Evolutionary conservation across 2,329 filamentous ascomycete species (phyloP).

Genomic region (Thermoascus crustaceus): DNA sequence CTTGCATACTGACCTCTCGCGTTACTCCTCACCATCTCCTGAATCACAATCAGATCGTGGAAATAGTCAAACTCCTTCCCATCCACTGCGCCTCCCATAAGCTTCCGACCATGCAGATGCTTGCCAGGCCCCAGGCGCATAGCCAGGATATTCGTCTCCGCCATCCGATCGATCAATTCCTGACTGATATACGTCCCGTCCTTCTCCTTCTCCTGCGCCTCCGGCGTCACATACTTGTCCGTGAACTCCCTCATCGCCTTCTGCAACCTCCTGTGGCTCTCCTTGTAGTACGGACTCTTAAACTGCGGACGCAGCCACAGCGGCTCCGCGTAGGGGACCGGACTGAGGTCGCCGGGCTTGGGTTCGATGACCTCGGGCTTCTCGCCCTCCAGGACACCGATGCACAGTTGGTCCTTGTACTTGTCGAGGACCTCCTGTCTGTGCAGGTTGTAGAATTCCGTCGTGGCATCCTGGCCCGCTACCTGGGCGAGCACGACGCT

Average conservation of each 20-base stretch:
- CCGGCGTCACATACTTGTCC: constrained; percentile 61
- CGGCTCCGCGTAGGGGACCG: constrained; percentile 77
- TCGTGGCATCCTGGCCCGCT: constrained; percentile 72
- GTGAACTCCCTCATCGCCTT: constrained; percentile 64
- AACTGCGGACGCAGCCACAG: constrained; percentile 72
- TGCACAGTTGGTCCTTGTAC: constrained; percentile 61
- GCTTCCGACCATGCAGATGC: constrained; percentile 62
- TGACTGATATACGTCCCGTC: constrained; percentile 62
- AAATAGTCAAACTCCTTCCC: constrained; percentile 82
- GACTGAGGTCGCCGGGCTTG: constrained; percentile 61
- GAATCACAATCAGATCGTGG: constrained; percentile 67
- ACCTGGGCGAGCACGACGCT: constrained; percentile 71
- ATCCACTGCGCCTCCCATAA: constrained; percentile 62
- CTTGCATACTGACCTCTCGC: constrained; percentile 50
- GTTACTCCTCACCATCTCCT: constrained; percentile 64
- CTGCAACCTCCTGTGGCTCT: constrained; percentile 61
- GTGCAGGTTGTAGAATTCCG: constrained; percentile 86
- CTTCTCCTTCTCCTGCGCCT: constrained; percentile 67
- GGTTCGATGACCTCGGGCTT: constrained; percentile 63
- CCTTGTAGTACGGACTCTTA: constrained; percentile 72
- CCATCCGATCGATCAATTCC: constrained; percentile 70
- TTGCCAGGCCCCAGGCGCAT: constrained; percentile 79
- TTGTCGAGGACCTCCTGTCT: constrained; percentile 80
- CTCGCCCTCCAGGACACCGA: constrained; percentile 70
- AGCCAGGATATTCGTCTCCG: constrained; percentile 63